phyloP scores from a whole-genome alignment of 225 moss, liverwort and hornwort species.

The Straminergon stramineum region DNA sequence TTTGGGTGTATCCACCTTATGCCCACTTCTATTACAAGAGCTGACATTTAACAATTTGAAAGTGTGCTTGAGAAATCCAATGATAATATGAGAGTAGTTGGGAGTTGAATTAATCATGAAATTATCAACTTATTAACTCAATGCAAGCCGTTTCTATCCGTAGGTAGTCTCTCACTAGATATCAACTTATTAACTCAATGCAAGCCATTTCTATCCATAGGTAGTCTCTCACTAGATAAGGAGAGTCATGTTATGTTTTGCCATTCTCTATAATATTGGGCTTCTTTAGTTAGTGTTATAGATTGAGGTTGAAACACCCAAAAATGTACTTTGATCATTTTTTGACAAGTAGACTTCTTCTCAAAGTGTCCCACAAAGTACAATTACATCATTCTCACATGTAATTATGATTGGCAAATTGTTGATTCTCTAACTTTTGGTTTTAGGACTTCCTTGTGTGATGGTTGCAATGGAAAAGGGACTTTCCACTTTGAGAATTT shows the following conservation, averaged over 20 bases:
- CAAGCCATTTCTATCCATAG: too few species aligned
- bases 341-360: not conserved
- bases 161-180: not conserved
- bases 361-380: not conserved
- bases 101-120: not conserved
- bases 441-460: not conserved
- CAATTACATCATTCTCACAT: not conserved
- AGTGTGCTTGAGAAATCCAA: too few species aligned
- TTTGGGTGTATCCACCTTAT: too few species aligned
- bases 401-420: not conserved
- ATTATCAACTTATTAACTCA: not conserved
- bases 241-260: not conserved
- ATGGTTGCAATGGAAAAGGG: accelerated
- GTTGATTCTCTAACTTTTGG: not conserved
- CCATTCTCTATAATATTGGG: not conserved
- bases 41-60: too few species aligned
- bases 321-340: accelerated
- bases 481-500: not conserved
- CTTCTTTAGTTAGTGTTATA: not conserved
- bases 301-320: not conserved
- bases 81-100: not conserved
- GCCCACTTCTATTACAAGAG: too few species aligned
- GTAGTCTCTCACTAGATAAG: not conserved
- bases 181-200: not conserved
- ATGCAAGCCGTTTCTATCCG: not conserved